Base-by-base conservation (phyloP, 371 early-diverging fungal genomes). In the Rhizopus microsporus region DNA sequence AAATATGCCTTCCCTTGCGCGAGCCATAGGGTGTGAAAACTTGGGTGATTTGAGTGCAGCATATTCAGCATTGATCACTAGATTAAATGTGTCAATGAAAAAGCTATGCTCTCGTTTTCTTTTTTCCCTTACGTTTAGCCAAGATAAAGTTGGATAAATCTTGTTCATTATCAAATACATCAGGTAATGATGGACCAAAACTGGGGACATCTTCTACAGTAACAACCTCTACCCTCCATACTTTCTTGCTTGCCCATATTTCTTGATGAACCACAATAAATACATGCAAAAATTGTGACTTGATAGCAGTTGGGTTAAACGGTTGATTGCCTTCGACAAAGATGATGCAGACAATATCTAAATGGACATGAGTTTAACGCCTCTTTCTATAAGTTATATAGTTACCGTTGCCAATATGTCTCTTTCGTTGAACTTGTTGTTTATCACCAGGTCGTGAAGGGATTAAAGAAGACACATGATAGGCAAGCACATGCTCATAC, bases 381-480 rank as follows among this genome's bases (percentile, higher is more conserved):
- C 7, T 13, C 13, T 43, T 10, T 6, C 16, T 51, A 16, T 35
- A 55, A 23, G 12, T 43, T 52, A 39, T 33, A 30, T 12, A 5
- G 23, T 17, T 74, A 80, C 80, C 92, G 69, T 94, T 94, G 44
- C 94, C 94, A 44, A 94, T 90, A 68, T 93, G 93, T 17, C 92
- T 75, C 63, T 94, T 94, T 45, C 89, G 74, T 60, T 92, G 92
- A 39, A 93, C 79, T 60, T 93, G 92, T 60, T 93, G 93, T 40
- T 78, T 78, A 63, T 93, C 93, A 10, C 80, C 81, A 10, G 71
- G 76, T 51, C 78, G 83, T 59, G 74, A 84, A 9, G 95, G 95
- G n/a, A 94, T 78, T 40, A 91, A 60, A 0, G 93, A 84, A 3
- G 93, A 82, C 7, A 93, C 90, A 68, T 94, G 95, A 71, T 89